These are phyloP conservation scores for Aspergillus japonicus DNA, from an alignment of 2,329 filamentous ascomycete species.

Conservation along the genomic window DNA sequence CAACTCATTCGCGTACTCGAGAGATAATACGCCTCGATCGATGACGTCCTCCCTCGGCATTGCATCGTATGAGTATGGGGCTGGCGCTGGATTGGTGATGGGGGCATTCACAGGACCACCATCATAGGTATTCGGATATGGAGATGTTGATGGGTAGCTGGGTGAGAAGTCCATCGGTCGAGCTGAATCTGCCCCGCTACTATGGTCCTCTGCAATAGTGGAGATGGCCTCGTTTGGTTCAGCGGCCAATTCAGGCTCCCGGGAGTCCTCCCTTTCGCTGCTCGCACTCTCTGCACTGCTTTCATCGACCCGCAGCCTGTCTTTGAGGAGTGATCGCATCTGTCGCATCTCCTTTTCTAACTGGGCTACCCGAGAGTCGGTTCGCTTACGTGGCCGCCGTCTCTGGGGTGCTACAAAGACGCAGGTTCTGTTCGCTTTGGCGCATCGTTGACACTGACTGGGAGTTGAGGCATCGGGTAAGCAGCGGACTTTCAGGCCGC, in stretches of 20 bases:
- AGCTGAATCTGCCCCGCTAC: slow-evolving; percentile 22
- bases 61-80: slow-evolving; percentile 21
- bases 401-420: slow-evolving; percentile 39
- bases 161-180: slow-evolving; percentile 28
- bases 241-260: slow-evolving; percentile 23
- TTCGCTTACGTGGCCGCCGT: slow-evolving; percentile 38
- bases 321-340: slow-evolving; percentile 38
- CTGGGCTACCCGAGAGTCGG: slow-evolving; percentile 38
- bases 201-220: slow-evolving; percentile 22
- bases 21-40: slow-evolving; percentile 33
- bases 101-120: slow-evolving; percentile 21
- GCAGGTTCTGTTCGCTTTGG: slow-evolving; percentile 34
- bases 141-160: slow-evolving; percentile 18
- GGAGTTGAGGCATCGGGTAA: slow-evolving; percentile 31
- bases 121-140: slow-evolving; percentile 21
- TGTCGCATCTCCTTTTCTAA: slow-evolving; percentile 39
- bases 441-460: slow-evolving; percentile 39
- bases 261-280: slow-evolving; percentile 26
- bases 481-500: slow-evolving; percentile 39
- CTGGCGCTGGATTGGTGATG: slow-evolving; percentile 20
- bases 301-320: slow-evolving; percentile 28
- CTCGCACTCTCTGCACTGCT: slow-evolving; percentile 28
- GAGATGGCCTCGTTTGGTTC: slow-evolving; percentile 21
- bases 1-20: slow-evolving; percentile 32
- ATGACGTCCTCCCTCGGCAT: slow-evolving; percentile 27